Base-by-base conservation (phyloP, 2,329 filamentous ascomycete genomes). In the Botrytis cinerea region DNA sequence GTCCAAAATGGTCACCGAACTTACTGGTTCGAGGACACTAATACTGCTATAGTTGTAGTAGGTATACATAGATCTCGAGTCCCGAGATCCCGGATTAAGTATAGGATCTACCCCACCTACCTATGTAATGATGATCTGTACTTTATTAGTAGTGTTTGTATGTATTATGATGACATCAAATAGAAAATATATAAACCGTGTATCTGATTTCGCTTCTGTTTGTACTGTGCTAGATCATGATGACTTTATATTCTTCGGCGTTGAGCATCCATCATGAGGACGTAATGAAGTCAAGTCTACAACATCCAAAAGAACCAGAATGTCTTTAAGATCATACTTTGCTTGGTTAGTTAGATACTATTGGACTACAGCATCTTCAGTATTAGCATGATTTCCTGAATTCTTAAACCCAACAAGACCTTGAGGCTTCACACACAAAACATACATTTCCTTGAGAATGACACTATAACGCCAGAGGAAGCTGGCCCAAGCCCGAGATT, bases 91-190 rank as follows among this genome's bases (percentile, higher is more conserved):
- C 25, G 10, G 18, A 63, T 45, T 43, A 63, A 38, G 38, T 12
- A n/a, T 63, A 38, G 25, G 40, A 20, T 63, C 20, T 45, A 63
- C 2, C 38, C 61, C 38, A 16, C 22, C 35, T 62, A 16, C 22
- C 35, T 62, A 62, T 43, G n/a, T 40, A 61, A 61, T 62, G 22
- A 62, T n/a, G 38, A 43, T 43, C 60, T 28, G 60, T 43, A 43
- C 25, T 43, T 43, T 62, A 43, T 38, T 43, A 54, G 48, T 54
- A n/a, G 25, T 63, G 25, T 63, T 63, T 43, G 40, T 45, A 63
- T 63, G 25, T 45, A 28, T 43, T 28, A 63, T 43, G 40, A 63
- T 63, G 8, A n/a, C 38, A 45, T 45, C 38, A 63, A 63, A 45
- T 63, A 40, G n/a, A 63, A 43, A 45, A 45, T 28, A 63, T 45